These are phyloP conservation scores for Backusella luteola DNA, from an alignment of 192 early-diverging fungal species.

Conservation along the genomic window DNA sequence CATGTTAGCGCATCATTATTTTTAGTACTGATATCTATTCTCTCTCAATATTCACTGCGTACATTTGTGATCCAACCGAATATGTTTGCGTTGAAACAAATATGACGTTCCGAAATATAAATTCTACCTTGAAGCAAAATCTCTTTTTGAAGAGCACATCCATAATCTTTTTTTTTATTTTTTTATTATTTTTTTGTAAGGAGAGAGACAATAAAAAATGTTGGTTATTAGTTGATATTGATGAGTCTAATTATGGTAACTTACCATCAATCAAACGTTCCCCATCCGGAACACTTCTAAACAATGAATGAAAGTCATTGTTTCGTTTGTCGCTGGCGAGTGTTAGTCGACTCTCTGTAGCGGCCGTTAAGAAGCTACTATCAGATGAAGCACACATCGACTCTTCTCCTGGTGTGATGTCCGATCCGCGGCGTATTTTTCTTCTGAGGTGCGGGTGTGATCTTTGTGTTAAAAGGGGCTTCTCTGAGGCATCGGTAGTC, in stretches of 20 bases:
- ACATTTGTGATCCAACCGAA: conserved; percentile 86
- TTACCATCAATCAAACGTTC: conserved; percentile 59
- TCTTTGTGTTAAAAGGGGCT: not conserved
- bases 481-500: not conserved
- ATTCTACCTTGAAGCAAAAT: conserved; percentile 84
- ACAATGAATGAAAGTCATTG: conserved; percentile 51
- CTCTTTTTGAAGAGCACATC: conserved; percentile 86
- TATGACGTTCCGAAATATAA: conserved; percentile 75
- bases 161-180: conserved; percentile 58
- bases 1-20: conserved; percentile 5
- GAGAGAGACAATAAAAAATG: not conserved
- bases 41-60: conserved; percentile 14
- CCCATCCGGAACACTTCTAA: conserved; percentile 52
- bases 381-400: conserved; percentile 2
- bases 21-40: not conserved
- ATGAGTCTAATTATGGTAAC: not conserved
- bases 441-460: conserved; percentile 10
- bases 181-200: conserved; percentile 22
- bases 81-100: conserved; percentile 87
- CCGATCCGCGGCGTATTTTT: not conserved
- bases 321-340: conserved; percentile 50
- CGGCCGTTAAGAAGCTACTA: conserved; percentile 15
- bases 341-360: not conserved
- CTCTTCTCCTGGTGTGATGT: not conserved
- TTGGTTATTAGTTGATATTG: not conserved